Conservation (phyloP, 2,329 filamentous ascomycete genomes). For the Paracoccidioides brasiliensis region DNA sequence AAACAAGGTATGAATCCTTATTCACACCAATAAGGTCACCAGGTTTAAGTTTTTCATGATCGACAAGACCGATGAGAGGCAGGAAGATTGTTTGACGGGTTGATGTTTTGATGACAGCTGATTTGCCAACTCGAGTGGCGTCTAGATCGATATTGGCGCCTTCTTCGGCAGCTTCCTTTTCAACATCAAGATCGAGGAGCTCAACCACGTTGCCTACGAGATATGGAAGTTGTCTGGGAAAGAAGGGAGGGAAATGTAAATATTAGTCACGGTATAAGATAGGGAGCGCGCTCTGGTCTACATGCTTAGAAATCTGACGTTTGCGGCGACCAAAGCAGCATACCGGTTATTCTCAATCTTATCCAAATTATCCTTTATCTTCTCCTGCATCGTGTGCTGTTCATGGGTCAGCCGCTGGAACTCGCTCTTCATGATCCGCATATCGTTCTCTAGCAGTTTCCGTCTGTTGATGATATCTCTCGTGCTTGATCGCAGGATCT, state of each 20-base stretch:
- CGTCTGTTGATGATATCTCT: constrained; percentile 85
- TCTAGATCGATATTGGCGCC: constrained; percentile 98
- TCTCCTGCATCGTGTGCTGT: constrained; percentile 90
- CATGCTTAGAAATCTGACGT: constrained; percentile 1
- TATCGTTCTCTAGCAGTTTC: constrained; percentile 90
- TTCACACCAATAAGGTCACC: constrained; percentile 96
- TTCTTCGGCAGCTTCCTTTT: constrained; percentile 89
- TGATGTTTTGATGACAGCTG: constrained; percentile 97
- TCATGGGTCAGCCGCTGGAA: constrained; percentile 88
- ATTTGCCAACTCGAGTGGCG: constrained; percentile 92
- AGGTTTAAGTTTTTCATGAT: constrained; percentile 88
- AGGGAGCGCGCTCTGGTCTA: constrained; percentile 2
- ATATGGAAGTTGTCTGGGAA: constrained; percentile 81
- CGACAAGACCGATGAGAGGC: constrained; percentile 89
- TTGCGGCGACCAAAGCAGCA: constrained; percentile 13
- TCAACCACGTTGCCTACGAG: constrained; percentile 98
- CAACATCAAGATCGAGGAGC: constrained; percentile 89
- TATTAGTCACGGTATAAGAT: constrained; percentile 8
- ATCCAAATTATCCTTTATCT: constrained; percentile 97
- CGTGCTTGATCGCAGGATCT: constrained; percentile 86
- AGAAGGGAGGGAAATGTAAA: neutral
- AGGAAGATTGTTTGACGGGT: constrained; percentile 98
- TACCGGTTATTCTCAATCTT: constrained; percentile 99
- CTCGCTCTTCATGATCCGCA: constrained; percentile 97
- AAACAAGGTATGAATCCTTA: constrained; percentile 94